Evolutionary conservation across 164 flowering plant species (phyloP).

Genomic region (Stephania cephalantha): DNA sequence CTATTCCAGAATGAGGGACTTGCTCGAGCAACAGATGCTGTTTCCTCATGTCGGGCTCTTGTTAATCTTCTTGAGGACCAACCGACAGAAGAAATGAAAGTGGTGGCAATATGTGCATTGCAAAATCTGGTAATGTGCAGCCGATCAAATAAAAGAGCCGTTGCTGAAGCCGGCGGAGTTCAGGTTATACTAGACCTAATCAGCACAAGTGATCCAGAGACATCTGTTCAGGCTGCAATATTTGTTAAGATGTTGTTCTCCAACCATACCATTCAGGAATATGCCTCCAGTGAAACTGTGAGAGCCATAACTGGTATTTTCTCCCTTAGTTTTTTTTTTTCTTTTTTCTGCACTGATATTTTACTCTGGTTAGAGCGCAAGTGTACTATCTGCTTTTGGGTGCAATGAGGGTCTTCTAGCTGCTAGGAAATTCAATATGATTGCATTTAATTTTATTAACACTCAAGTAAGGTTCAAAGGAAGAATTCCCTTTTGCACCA

Average conservation of each 20-base stretch:
- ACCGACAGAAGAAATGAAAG: constrained; percentile 99
- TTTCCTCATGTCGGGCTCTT: constrained; percentile 92
- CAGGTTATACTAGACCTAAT: constrained; percentile 92
- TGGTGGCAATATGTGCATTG: constrained; percentile 94
- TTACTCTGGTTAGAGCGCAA: neutral
- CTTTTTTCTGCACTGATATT: neutral
- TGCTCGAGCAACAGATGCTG: constrained; percentile 84
- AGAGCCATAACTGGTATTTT: constrained; percentile 85
- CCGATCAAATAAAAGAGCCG: constrained; percentile 96
- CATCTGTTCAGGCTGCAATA: constrained; percentile 96
- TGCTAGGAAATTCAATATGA: neutral
- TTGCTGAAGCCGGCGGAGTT: constrained; percentile 98
- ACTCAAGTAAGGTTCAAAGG: neutral
- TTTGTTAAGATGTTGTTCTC: constrained; percentile 90
- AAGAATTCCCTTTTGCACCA: neutral
- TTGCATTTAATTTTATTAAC: neutral
- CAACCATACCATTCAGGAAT: constrained; percentile 93
- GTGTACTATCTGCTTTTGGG: neutral
- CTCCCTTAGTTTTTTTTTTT: neutral
- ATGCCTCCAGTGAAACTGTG: constrained; percentile 96
- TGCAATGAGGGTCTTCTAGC: neutral
- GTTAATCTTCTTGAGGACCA: constrained; percentile 96
- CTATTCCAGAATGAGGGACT: constrained; percentile 92
- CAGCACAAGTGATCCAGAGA: constrained; percentile 85
- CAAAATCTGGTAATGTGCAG: constrained; percentile 97